Conservation (phyloP, 179 eudicot genomes). For the Monotropa hypopitys region DNA sequence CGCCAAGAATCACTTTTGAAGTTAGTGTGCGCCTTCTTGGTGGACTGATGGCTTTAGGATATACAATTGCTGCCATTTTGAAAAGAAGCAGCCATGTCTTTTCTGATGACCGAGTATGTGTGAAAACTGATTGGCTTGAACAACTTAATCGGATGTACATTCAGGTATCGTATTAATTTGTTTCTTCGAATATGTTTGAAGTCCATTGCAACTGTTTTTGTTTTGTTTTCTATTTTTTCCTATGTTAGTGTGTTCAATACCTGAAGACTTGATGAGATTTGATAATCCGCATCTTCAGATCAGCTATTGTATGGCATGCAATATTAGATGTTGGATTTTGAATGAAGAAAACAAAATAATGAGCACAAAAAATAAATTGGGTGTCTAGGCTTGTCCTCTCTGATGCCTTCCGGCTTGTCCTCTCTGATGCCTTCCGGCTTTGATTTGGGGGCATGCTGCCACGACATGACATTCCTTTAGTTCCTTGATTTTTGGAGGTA, state of each 20-base stretch:
- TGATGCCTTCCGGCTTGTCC: too few relatives aligned
- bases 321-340: constrained; percentile 2
- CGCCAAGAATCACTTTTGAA: constrained; percentile 95
- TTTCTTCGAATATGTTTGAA: neutral
- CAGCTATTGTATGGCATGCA: neutral
- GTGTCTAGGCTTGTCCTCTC: too few relatives aligned
- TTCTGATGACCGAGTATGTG: constrained; percentile 58
- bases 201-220: neutral
- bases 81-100: constrained; percentile 83
- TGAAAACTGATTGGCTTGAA: constrained; percentile 82
- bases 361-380: too few relatives aligned
- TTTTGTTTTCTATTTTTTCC: neutral
- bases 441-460: too few relatives aligned
- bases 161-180: constrained; percentile 39
- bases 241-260: constrained; percentile 1
- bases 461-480: too few relatives aligned
- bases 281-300: neutral
- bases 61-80: constrained; percentile 81
- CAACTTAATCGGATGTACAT: constrained; percentile 73
- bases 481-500: too few relatives aligned
- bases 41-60: constrained; percentile 94
- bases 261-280: neutral
- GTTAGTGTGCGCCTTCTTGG: constrained; percentile 97
- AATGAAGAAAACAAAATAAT: too few relatives aligned
- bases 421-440: too few relatives aligned